Evolutionary conservation across 2,329 filamentous ascomycete genomes (phyloP), one percentile per base, ranked within the genome.

Genomic region (Aspergillus clavatus): DNA sequence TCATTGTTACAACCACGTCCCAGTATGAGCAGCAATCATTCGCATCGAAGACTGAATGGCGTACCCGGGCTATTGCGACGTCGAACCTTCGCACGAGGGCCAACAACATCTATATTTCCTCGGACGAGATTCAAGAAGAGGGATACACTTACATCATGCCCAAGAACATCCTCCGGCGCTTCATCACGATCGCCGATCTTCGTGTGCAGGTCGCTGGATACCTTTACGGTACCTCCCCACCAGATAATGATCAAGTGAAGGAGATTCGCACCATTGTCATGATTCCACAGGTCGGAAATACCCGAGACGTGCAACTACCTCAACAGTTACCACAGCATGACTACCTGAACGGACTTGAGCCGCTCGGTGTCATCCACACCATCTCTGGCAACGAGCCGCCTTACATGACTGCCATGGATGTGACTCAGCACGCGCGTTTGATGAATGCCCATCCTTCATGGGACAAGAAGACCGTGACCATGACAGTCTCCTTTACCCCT

Each of bases 21-120:
- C 88, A 96, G 63, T 98, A 95, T 60, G 93, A 98, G 71, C 90
- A 96, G 70, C 88, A 95, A 66, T 91, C 90, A 0, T 98, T 98
- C 66, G 90, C 91, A 8, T 97, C 91, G 14, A 97, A 97, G 81
- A 98, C 93, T 0, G 93, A 98, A 63, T 98, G 93, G 93, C 87
- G 93, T 42, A 98, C 93, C 8, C 78, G 94, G 55, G 93, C 93
- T 24, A 96, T 98, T 62, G 94, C 93, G 7, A 95, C 93, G 2
- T 94, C 90, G 19, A 98, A 98, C 68, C 74, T 98, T 53, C 85
- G 91, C 37, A 96, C 90, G 38, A 80, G 93, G 54, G 82, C 93
- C 40, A 98, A 97, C 78, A 96, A 98, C 71, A 95, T 98, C 61
- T 98, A 97, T 69, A 94, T 98, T 57, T 95, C 93, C 6, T 93